A percentile compares a stretch with the other conserved stretches of the same genome.
These are phyloP conservation scores for Chrysanthemum lavandulifolium DNA, from an alignment of 129 eudicot genomes.

Conservation along the genomic window DNA sequence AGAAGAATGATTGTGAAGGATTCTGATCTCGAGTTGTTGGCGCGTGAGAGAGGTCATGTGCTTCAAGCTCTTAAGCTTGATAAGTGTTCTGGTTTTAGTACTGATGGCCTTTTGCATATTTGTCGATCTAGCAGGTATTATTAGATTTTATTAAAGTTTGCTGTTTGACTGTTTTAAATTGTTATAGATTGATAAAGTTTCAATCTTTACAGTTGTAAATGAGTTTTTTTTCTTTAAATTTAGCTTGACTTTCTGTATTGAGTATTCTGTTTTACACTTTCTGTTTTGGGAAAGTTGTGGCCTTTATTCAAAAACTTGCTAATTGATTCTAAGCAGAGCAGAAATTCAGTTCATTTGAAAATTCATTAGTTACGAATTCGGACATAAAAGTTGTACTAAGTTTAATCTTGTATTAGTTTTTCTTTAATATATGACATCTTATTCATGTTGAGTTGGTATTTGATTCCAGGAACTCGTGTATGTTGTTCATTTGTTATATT, in stretches of 20 bases:
- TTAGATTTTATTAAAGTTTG: conserved; percentile 2
- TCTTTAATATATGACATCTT: background rate
- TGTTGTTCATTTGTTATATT: background rate
- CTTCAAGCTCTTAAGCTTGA: conserved; percentile 69
- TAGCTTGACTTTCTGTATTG: background rate
- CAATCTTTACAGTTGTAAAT: conserved; percentile 11
- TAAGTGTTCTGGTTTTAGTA: conserved; percentile 73
- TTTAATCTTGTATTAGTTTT: background rate
- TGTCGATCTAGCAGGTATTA: conserved; percentile 62
- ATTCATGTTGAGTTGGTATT: background rate
- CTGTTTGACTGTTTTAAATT: background rate
- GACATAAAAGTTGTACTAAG: background rate
- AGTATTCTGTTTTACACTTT: background rate
- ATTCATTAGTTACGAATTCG: background rate
- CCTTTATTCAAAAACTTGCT: background rate
- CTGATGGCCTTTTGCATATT: conserved; percentile 62
- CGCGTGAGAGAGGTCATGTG: conserved; percentile 45
- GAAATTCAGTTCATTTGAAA: background rate
- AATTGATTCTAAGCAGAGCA: background rate
- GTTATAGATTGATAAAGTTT: background rate
- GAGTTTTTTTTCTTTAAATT: background rate
- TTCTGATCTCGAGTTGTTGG: conserved; percentile 60
- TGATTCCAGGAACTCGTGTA: background rate
- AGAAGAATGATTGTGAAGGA: conserved; percentile 80
- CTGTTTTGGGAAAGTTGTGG: conserved; percentile 7